Conservation (phyloP, 345 rosid species). For the Dipteronia sinensis region DNA sequence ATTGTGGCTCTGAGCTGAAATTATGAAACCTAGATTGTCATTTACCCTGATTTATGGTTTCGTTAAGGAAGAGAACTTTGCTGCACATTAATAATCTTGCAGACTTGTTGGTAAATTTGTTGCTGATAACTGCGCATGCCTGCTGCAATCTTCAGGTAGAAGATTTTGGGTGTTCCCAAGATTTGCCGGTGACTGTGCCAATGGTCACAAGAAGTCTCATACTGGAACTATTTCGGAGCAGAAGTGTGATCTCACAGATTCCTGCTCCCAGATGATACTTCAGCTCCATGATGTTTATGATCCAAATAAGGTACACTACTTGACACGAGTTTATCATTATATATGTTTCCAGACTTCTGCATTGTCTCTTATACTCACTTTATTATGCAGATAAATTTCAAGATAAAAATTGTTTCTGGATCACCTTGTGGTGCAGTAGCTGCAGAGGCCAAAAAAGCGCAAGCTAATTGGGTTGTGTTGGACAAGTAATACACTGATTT, state of each 20-base stretch:
- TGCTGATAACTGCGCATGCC: conserved; percentile 12
- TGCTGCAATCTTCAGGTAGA: conserved; percentile 51
- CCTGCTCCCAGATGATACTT: conserved; percentile 97
- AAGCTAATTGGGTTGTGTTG: conserved; percentile 90
- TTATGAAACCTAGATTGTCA: not conserved
- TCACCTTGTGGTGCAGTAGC: conserved; percentile 87
- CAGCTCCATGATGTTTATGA: conserved; percentile 98
- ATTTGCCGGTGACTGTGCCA: conserved; percentile 93
- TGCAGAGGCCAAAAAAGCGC: conserved; percentile 71
- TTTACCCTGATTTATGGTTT: not conserved
- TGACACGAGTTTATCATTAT: not conserved
- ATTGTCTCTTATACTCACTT: conserved; percentile 11
- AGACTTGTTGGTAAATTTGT: not conserved
- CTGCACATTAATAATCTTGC: not conserved
- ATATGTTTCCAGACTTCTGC: conserved; percentile 13
- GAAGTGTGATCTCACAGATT: conserved; percentile 77
- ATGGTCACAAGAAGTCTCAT: conserved; percentile 67
- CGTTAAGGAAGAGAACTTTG: not conserved
- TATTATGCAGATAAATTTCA: conserved; percentile 70
- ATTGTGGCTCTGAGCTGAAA: not conserved
- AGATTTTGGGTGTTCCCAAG: conserved; percentile 90
- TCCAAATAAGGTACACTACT: conserved; percentile 74
- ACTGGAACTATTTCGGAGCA: conserved; percentile 69
- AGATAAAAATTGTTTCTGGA: conserved; percentile 89
- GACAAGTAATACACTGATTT: conserved; percentile 70